phyloP scores from a whole-genome alignment of 2,329 filamentous ascomycete genomes.

The Talaromyces sp. region DNA sequence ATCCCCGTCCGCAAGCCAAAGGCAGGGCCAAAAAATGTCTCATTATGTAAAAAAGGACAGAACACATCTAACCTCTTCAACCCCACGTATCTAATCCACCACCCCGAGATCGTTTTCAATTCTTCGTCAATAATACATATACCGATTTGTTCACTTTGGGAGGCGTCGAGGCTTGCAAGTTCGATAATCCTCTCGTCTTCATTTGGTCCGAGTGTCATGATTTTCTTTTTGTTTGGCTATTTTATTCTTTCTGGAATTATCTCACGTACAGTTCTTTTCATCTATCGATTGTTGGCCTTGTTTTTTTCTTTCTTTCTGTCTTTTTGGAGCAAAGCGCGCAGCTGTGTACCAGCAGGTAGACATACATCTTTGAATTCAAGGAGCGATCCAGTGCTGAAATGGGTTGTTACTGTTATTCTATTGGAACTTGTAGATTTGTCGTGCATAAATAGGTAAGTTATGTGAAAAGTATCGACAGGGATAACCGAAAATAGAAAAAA shows the following conservation, averaged over 20 bases:
- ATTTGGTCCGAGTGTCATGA: neutral
- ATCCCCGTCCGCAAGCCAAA: slow-evolving; percentile 40
- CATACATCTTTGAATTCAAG: neutral
- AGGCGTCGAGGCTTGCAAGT: neutral
- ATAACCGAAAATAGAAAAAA: neutral
- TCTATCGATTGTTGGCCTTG: neutral
- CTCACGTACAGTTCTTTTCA: neutral
- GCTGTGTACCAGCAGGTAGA: neutral
- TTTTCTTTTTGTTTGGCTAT: neutral
- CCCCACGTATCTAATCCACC: slow-evolving; percentile 2
- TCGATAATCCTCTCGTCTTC: neutral
- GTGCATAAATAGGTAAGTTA: neutral
- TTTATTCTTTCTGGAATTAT: neutral
- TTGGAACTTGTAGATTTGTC: neutral
- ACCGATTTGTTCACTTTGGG: slow-evolving; percentile 1
- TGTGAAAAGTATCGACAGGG: neutral
- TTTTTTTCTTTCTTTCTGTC: neutral
- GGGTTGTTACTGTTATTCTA: neutral
- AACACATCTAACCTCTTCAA: slow-evolving; percentile 4
- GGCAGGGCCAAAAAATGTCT: slow-evolving; percentile 42
- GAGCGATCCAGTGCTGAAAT: neutral
- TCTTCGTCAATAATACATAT: neutral
- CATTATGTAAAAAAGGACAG: slow-evolving; percentile 32
- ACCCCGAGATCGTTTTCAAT: neutral
- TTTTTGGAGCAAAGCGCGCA: neutral